Evolutionary conservation across 106 monocot genomes (phyloP).

Genomic region (Dendrobium catenatum): DNA sequence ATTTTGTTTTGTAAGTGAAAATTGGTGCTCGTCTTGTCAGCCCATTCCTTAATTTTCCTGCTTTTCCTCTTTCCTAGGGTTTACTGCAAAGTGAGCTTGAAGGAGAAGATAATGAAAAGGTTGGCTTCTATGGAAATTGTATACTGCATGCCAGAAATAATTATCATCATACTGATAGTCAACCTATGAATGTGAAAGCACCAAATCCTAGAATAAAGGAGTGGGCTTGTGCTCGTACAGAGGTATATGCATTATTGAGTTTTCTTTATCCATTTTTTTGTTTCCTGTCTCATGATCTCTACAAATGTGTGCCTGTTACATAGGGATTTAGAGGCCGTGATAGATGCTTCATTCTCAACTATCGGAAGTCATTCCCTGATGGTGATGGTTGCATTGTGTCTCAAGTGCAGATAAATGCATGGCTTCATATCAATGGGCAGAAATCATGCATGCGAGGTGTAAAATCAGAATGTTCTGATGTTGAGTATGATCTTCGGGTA

Average conservation of each 20-base stretch:
- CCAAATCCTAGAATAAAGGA: slow-evolving; percentile 26
- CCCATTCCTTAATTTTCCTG: slow-evolving; percentile 4
- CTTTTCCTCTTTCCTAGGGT: slow-evolving; percentile 41
- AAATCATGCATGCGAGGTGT: slow-evolving; percentile 40
- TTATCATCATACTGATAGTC: slow-evolving; percentile 15
- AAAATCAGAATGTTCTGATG: slow-evolving; percentile 34
- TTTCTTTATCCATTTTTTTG: not conserved
- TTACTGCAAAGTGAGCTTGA: slow-evolving; percentile 88
- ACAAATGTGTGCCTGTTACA: not conserved
- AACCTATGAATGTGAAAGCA: slow-evolving; percentile 23
- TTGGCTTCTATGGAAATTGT: slow-evolving; percentile 93
- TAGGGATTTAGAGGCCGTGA: slow-evolving; percentile 72
- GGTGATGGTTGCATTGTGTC: slow-evolving; percentile 57
- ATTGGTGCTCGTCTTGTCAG: not conserved
- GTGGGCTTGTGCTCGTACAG: slow-evolving; percentile 72
- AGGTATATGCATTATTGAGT: slow-evolving; percentile 28
- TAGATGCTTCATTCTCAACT: slow-evolving; percentile 11
- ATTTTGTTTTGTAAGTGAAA: not conserved
- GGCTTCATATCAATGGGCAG: slow-evolving; percentile 78
- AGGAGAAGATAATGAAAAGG: slow-evolving; percentile 69
- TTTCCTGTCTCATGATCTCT: not conserved
- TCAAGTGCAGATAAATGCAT: slow-evolving; percentile 91
- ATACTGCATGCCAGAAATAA: slow-evolving; percentile 39
- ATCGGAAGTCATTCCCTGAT: slow-evolving; percentile 18
- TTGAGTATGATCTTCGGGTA: slow-evolving; percentile 74